Percentiles rank a stretch among this genome's conserved stretches.
Conservation (phyloP, 169 alveolate genomes). For the Plasmodium cynomolgi region DNA sequence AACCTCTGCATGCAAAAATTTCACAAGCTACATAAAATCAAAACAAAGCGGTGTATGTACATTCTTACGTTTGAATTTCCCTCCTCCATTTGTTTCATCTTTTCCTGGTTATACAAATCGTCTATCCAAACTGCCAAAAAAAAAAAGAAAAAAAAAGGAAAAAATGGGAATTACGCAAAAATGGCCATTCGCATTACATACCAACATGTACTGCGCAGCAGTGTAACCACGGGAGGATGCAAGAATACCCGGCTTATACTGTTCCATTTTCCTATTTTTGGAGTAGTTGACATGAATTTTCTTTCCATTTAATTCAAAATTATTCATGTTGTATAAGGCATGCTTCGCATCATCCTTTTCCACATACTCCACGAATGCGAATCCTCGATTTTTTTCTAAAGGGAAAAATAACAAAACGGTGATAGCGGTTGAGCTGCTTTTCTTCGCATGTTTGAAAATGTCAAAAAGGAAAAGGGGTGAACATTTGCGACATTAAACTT, state of each 20-base stretch:
- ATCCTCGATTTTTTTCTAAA: conserved; percentile 82
- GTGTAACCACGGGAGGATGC: not conserved
- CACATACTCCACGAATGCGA: conserved; percentile 85
- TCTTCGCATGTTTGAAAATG: not conserved
- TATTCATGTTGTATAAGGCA: conserved; percentile 84
- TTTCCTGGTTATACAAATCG: conserved; percentile 70
- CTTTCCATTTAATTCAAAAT: conserved; percentile 84
- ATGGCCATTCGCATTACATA: not conserved
- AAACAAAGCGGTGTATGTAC: not conserved
- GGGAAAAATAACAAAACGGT: not conserved
- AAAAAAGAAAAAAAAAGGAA: conserved; percentile 15
- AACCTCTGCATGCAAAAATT: not conserved
- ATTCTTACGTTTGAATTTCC: conserved; percentile 46
- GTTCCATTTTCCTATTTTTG: conserved; percentile 58
- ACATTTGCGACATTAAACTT: not conserved
- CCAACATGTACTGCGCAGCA: not conserved
- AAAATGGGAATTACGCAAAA: conserved; percentile 1
- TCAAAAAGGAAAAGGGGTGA: not conserved
- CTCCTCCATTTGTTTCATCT: conserved; percentile 63
- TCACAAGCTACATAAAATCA: not conserved
- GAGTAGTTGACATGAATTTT: conserved; percentile 83
- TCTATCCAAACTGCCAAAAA: conserved; percentile 58
- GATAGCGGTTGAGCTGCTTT: not conserved
- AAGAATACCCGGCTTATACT: conserved; percentile 62
- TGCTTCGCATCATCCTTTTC: conserved; percentile 86